These are phyloP conservation scores for Camellia sinensis DNA, from an alignment of 148 eudicot species.

Conservation along the genomic window DNA sequence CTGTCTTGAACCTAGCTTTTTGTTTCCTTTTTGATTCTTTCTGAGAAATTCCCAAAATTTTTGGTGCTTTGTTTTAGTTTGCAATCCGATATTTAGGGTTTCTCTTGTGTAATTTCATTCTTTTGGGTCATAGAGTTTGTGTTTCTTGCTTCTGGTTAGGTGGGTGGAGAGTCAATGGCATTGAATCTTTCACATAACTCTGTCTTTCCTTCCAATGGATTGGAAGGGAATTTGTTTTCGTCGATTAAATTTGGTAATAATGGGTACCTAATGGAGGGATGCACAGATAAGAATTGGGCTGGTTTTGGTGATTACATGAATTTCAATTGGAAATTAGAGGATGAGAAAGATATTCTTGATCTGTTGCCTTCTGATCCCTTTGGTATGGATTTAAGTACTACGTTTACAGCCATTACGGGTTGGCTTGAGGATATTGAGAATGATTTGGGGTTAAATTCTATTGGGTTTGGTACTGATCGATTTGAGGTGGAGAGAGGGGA, in stretches of 20 bases:
- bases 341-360: constrained; percentile 23
- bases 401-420: constrained; percentile 25
- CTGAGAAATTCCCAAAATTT: background rate
- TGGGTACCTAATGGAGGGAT: constrained; percentile 12
- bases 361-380: constrained; percentile 36
- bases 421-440: constrained; percentile 30
- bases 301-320: constrained; percentile 12
- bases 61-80: constrained; percentile 9
- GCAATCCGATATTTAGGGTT: background rate
- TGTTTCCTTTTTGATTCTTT: background rate
- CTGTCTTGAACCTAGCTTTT: background rate
- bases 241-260: constrained; percentile 7
- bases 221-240: constrained; percentile 16
- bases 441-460: constrained; percentile 19
- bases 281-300: background rate
- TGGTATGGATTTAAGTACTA: constrained; percentile 30
- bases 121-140: background rate
- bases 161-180: constrained; percentile 9
- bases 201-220: background rate
- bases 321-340: constrained; percentile 10
- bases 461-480: constrained; percentile 13
- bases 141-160: constrained; percentile 3
- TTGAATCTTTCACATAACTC: constrained; percentile 1
- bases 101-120: background rate
- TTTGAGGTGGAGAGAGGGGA: constrained; percentile 22